Percentiles rank a stretch among this genome's conserved stretches.
Evolutionary conservation across 371 early-diverging fungal genomes (phyloP).

Genomic region (Vairimorpha necatrix): DNA sequence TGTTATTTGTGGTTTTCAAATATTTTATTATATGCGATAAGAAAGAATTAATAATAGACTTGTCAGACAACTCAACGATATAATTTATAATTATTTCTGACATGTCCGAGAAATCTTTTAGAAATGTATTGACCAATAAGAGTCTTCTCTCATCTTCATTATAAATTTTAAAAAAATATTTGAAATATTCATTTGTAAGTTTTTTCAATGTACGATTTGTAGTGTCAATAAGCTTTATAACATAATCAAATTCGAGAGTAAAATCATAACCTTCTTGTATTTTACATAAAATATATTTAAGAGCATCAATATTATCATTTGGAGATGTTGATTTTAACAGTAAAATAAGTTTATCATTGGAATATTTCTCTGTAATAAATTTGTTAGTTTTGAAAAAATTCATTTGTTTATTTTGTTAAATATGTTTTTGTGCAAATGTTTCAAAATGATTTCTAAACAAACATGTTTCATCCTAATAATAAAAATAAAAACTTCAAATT

Average conservation of each 20-base stretch:
- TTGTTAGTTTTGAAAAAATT: background rate
- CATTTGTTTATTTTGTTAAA: background rate
- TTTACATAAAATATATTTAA: conserved; percentile 41
- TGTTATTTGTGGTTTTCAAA: background rate
- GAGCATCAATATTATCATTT: background rate
- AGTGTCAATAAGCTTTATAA: conserved; percentile 45
- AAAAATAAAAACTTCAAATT: no score
- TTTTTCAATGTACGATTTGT: conserved; percentile 22
- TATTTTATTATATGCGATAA: background rate
- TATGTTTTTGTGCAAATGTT: background rate
- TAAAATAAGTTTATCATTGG: background rate
- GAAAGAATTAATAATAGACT: background rate
- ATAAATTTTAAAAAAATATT: background rate
- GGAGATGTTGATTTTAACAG: background rate
- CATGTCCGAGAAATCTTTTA: conserved; percentile 46
- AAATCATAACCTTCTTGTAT: conserved; percentile 48
- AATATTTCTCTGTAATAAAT: background rate
- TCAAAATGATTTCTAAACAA: background rate
- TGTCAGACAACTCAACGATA: background rate
- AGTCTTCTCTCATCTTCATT: conserved; percentile 10
- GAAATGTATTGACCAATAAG: conserved; percentile 41
- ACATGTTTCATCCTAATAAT: no score
- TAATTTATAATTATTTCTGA: conserved; percentile 6
- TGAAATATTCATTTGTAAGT: conserved; percentile 33
- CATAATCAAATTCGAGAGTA: conserved; percentile 3